Percentiles rank a stretch among this genome's conserved stretches.
Evolutionary conservation across 2,329 filamentous ascomycete genomes (phyloP).

Genomic region (Lojkania enalia): DNA sequence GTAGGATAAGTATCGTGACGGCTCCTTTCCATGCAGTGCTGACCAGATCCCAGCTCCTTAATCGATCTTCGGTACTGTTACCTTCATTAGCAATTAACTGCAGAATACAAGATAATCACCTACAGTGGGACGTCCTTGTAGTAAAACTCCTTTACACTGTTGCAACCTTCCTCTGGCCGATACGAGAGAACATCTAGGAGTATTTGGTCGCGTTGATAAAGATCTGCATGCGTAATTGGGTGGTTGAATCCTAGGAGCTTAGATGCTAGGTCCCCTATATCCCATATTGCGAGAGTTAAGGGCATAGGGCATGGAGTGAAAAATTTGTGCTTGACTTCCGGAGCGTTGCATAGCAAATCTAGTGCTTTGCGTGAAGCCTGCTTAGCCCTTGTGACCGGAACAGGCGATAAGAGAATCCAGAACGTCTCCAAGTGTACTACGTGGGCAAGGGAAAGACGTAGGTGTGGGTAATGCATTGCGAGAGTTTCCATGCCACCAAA

Average conservation of each 20-base stretch:
- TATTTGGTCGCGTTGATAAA: slow-evolving; percentile 23
- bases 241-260: slow-evolving; percentile 11
- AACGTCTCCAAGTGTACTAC: slow-evolving; percentile 21
- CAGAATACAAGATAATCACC: neutral
- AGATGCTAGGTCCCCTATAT: slow-evolving; percentile 19
- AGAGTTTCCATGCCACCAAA: slow-evolving; percentile 25
- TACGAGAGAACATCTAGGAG: slow-evolving; percentile 20
- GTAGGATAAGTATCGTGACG: slow-evolving; percentile 21
- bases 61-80: neutral
- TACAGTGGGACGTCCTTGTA: slow-evolving; percentile 13
- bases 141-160: slow-evolving; percentile 11
- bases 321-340: slow-evolving; percentile 12
- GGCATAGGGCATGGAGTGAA: slow-evolving; percentile 20
- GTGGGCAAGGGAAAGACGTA: slow-evolving; percentile 18
- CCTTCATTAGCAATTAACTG: neutral
- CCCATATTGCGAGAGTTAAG: slow-evolving; percentile 20
- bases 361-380: slow-evolving; percentile 19
- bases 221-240: slow-evolving; percentile 8
- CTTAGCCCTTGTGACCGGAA: slow-evolving; percentile 16
- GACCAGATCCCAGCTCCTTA: slow-evolving; percentile 10
- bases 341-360: slow-evolving; percentile 17
- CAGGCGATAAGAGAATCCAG: slow-evolving; percentile 17
- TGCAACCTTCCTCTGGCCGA: slow-evolving; percentile 14
- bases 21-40: slow-evolving; percentile 21
- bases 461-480: slow-evolving; percentile 22